phyloP scores from a whole-genome alignment of 345 rosid genomes.

The Ceriops decandra region DNA sequence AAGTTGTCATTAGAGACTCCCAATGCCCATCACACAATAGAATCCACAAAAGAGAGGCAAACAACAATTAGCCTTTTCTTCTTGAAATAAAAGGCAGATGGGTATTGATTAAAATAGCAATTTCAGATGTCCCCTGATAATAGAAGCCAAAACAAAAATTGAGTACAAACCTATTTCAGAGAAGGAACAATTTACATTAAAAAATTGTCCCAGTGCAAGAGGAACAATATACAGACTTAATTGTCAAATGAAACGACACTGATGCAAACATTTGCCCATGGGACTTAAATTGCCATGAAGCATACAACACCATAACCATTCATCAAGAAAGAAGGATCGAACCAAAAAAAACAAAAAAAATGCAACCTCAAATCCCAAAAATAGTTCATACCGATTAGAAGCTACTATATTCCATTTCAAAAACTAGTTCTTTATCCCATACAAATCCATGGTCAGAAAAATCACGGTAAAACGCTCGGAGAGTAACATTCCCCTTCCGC shows the following conservation, averaged over 20 bases:
- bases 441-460: not conserved
- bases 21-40: not conserved
- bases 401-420: not conserved
- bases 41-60: not conserved
- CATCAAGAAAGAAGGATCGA: not conserved
- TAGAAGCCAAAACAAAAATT: not conserved
- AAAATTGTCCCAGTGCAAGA: not conserved
- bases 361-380: not conserved
- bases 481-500: not conserved
- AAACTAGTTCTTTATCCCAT: not conserved
- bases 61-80: no score
- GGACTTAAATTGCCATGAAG: not conserved
- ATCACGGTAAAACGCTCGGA: not conserved
- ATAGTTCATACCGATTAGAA: not conserved
- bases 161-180: not conserved
- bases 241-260: not conserved
- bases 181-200: not conserved
- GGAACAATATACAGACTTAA: not conserved
- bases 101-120: no score
- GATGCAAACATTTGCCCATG: not conserved
- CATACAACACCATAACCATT: not conserved
- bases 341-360: not conserved
- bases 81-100: no score
- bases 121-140: no score
- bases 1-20: not conserved